Percentiles rank a stretch among this genome's conserved stretches.
Conservation (phyloP, 768 basidiomycete genomes). For the Rhizopogon sp. region DNA sequence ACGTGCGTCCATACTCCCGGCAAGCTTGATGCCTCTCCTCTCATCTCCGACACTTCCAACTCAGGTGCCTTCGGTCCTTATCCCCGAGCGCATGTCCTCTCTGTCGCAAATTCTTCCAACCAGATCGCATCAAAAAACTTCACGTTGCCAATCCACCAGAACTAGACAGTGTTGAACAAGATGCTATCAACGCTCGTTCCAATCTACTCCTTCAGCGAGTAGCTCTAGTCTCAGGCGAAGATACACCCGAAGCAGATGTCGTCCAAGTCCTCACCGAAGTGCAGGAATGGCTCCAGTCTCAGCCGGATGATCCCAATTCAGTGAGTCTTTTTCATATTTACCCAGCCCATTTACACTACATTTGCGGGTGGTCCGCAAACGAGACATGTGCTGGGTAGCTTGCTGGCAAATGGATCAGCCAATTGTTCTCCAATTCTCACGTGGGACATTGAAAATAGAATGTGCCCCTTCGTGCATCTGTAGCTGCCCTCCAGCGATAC, state of each 20-base stretch:
- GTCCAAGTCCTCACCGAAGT: conserved; percentile 41
- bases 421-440: conserved; percentile 12
- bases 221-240: conserved; percentile 28
- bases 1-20: conserved; percentile 38
- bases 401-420: background rate
- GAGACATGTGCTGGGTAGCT: background rate
- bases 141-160: conserved; percentile 51
- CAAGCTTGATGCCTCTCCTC: conserved; percentile 2
- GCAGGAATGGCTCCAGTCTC: conserved; percentile 44
- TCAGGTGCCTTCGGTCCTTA: conserved; percentile 55
- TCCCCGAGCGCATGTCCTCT: conserved; percentile 55
- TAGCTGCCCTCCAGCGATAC: conserved; percentile 34
- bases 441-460: conserved; percentile 20
- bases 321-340: conserved; percentile 17
- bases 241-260: conserved; percentile 27
- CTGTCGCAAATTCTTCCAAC: conserved; percentile 56
- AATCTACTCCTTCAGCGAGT: conserved; percentile 32
- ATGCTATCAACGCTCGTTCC: conserved; percentile 37
- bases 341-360: background rate
- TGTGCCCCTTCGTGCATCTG: conserved; percentile 25
- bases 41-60: conserved; percentile 1
- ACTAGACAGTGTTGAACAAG: conserved; percentile 28
- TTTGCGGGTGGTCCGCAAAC: background rate
- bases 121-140: conserved; percentile 59
- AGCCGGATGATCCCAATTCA: conserved; percentile 33